Conservation (phyloP, 208 protist genomes). For the Acanthamoeba healyi region DNA sequence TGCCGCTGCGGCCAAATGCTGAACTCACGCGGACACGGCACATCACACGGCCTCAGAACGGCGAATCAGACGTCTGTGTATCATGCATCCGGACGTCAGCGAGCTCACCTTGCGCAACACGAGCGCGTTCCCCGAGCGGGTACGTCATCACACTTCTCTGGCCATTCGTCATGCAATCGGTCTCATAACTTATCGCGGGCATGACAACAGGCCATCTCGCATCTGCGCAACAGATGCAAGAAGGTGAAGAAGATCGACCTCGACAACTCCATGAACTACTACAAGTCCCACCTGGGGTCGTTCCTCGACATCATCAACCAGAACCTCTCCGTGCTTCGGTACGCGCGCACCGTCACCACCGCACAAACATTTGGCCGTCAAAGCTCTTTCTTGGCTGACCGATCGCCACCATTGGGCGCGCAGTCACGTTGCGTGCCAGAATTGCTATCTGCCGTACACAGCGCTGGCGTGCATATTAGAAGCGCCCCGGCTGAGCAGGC, state of each 20-base stretch:
- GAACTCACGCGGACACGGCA: too few relatives aligned
- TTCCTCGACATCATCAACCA: background rate
- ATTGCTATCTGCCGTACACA: background rate
- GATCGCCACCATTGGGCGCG: too few relatives aligned
- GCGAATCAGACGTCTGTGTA: background rate
- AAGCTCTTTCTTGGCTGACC: too few relatives aligned
- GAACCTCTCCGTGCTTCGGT: background rate
- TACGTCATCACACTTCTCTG: background rate
- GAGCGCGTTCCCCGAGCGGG: background rate
- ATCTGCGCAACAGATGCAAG: background rate
- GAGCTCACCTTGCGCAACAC: background rate
- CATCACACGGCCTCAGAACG: too few relatives aligned
- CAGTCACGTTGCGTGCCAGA: conserved; percentile 1
- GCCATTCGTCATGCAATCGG: too few relatives aligned
- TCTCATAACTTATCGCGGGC: too few relatives aligned
- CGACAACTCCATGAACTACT: conserved; percentile 28
- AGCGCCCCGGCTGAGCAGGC: background rate
- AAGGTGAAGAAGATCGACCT: conserved; percentile 14
- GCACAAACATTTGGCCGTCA: too few relatives aligned
- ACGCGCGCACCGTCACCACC: too few relatives aligned
- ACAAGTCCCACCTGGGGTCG: background rate
- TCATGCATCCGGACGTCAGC: background rate
- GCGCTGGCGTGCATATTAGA: background rate
- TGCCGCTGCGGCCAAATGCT: too few relatives aligned
- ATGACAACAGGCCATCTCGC: background rate